Base-by-base conservation (phyloP, 148 eudicot species). In the Fallopia convolvulus region DNA sequence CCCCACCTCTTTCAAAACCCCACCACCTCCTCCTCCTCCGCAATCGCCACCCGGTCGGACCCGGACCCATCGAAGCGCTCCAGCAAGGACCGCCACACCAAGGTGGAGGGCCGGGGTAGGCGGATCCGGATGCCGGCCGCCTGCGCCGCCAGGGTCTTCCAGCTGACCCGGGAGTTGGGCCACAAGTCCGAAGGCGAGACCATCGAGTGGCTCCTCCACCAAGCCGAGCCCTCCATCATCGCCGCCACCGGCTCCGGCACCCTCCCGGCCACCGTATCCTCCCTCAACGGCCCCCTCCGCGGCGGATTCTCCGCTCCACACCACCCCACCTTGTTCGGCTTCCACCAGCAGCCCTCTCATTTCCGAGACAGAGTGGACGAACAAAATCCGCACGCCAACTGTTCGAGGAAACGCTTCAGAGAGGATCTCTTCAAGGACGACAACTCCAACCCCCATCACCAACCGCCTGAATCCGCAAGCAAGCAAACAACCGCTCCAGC, bases 121-220 rank as follows among this genome's bases (percentile, higher is more conserved):
- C 72, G 72, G 41, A 68, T 68, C 72, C 72, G 72, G 72, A 68
- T 68, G 72, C 72, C 72, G 6, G 72, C 72, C 5, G 72, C 72
- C 5, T 68, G 72, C 21, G 72, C 72, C 18, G 72, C 72, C 14
- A 68, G 72, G 72, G 72, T 68, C 42, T 68, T 68, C 21, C 72
- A 68, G 41, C 13, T 68, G 72, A 68, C 72, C 8, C 20, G 72
- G 42, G 72, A 68, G 41, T 33, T 68, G 41, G 72, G 72, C 5
- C 72, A 68, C 42, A 68, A 68, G 40, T 68, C 72, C 8, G 72
- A 68, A 4, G 72, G 72, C 8, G 72, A 68, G 17, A 68, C 72
- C 30, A 68, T 68, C 17, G 72, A 68, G 44, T 68, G 72, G 72
- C 72, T 68, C 8, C 72, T 68, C 8, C 72, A 68, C 15, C 72